Base-by-base conservation (phyloP, 768 basidiomycete species). In the Boletus speciosus region DNA sequence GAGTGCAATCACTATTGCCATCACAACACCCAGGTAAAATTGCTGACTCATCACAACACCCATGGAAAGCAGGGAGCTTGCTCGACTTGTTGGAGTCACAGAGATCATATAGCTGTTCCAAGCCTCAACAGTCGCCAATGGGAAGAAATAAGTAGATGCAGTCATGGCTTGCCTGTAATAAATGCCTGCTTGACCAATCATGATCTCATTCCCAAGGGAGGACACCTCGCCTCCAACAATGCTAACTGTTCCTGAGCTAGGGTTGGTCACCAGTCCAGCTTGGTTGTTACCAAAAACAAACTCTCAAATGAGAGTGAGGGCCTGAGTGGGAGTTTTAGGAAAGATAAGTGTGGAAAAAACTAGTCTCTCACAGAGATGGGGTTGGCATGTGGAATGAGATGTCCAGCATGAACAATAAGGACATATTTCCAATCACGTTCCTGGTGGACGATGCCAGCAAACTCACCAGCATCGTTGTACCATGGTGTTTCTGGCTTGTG, bases 371-470 rank as follows among this genome's bases (percentile, higher is more conserved):
- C 85, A 6, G 71, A 67, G 38, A 52, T 48, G 2, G 78, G 78
- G 23, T 71, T 66, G 39, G 36, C 58, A 35, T 67, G 40, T 0
- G 66, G 66, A 2, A 75, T 58, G 31, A 76, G 67, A 52, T 76
- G 75, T n/a, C 77, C 76, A 0, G 75, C 72, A 42, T 62, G 65
- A 19, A 61, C 62, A 36, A 75, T 61, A 19, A 78, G 63, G 29
- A 29, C 8, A 2, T 29, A 29, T 29, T 29, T 29, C 29, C 29
- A 29, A 9, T 8, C 29, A 29, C 88, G 79, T 67, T 89, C 88
- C 65, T 87, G 86, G 61, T 86, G 85, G 16, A 88, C 78, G 29
- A 88, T 82, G 0, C 87, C 87, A 0, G 79, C 84, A 48, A 81
- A 76, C 46, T 79, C 70, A 16, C 81, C 80, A 0, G 65, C 61